phyloP scores from a whole-genome alignment of 305 asterid genomes.

The Fraxinus latifolia region DNA sequence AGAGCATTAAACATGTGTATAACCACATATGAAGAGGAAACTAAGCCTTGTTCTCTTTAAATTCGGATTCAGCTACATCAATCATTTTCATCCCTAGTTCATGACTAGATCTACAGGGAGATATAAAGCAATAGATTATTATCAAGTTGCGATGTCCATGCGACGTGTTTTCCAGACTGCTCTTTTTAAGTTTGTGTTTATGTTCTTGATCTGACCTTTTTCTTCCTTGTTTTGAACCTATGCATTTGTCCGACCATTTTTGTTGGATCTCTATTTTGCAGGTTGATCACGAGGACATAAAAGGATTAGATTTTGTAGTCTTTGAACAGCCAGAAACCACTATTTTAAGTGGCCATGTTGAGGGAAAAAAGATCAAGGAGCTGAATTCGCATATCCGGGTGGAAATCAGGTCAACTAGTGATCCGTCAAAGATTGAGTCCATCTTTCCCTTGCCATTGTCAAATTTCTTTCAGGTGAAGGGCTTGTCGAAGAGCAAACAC shows the following conservation, averaged over 20 bases:
- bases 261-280: slow-evolving; percentile 29
- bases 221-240: slow-evolving; percentile 15
- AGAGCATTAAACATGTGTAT: not conserved
- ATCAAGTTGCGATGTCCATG: not conserved
- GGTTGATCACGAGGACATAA: slow-evolving; percentile 67
- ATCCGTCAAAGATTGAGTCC: slow-evolving; percentile 66
- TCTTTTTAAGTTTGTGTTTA: slow-evolving; percentile 4
- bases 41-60: not conserved
- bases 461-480: slow-evolving; percentile 89
- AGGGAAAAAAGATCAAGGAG: slow-evolving; percentile 62
- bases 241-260: slow-evolving; percentile 13
- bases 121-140: not conserved
- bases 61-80: not conserved
- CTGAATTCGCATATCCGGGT: slow-evolving; percentile 65
- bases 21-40: not conserved
- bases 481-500: slow-evolving; percentile 81
- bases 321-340: slow-evolving; percentile 83
- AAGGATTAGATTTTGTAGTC: slow-evolving; percentile 71
- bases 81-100: not conserved
- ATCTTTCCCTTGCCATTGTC: slow-evolving; percentile 81
- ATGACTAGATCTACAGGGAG: not conserved
- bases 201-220: not conserved
- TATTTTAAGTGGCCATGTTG: slow-evolving; percentile 81
- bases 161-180: slow-evolving; percentile 1
- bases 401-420: slow-evolving; percentile 64